Base-by-base conservation (phyloP, 2,329 filamentous ascomycete species). In the Scedosporium apiospermum region DNA sequence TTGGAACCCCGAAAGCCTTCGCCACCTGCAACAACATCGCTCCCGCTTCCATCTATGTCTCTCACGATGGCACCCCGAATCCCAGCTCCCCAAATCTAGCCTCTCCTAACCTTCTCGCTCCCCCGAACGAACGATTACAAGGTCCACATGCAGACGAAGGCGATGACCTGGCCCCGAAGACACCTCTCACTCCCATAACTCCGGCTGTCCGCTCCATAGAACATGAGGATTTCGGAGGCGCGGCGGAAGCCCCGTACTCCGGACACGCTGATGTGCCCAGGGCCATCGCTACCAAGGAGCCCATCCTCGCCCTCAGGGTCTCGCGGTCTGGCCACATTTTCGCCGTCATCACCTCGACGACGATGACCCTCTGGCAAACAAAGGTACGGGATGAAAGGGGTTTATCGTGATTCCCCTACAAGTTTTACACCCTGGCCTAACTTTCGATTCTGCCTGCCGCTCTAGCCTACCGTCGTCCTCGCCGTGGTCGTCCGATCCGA, bases 281-380 rank as follows among this genome's bases (percentile, higher is more conserved):
- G 16, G 30, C 60, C 30, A n/a, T 38, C 4, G 18, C 71, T 75
- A 57, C 84, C 5, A 61, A 79, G 70, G 88, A 89, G 71, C 84
- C 82, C 23, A 85, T 97, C 62, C 77, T 91, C 65, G 89, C 90
- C 6, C 78, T 96, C 62, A 86, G 87, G 66, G 84, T 92, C 49
- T 90, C 93, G 2, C 86, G 93, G 55, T 88, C 84, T 63, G 93
- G 93, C 49, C 88, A 93, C 69, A 77, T 86, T 65, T 97, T 99
- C 75, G 90, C 90, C 60, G 91, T 91, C 57, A 91, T 97, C 71
- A 97, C 93, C 0, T 78, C 84, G 4, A 90, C 90, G 1, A 89
- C 90, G 12, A 85, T 99, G 73, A 91, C 90, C n/a, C 82, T 99
- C 67, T 99, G 95, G 95, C 95, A 99, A 77, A 93, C 91, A 62